Evolutionary conservation across 2,329 filamentous ascomycete species (phyloP).

Genomic region (Kalmusia sp.): DNA sequence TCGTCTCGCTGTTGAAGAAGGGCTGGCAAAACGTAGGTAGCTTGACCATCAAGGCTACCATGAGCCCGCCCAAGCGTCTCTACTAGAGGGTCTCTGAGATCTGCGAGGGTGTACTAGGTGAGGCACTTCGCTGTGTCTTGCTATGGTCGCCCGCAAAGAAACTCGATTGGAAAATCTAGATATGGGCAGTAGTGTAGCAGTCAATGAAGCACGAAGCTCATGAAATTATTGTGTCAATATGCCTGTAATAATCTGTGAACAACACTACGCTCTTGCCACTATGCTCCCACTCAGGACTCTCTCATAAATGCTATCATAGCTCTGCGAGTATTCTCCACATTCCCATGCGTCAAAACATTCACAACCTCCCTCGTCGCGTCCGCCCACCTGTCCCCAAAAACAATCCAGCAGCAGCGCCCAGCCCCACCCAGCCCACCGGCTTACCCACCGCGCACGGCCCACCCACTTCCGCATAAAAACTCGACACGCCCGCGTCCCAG

Average conservation of each 20-base stretch:
- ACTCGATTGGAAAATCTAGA: constrained; percentile 20
- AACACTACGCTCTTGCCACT: no score
- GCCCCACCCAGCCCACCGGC: background rate
- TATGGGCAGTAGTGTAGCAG: constrained; percentile 40
- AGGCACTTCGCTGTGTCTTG: constrained; percentile 20
- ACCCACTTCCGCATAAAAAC: constrained; percentile 27
- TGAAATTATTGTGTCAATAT: background rate
- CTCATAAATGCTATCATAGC: no score
- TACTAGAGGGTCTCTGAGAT: constrained; percentile 70
- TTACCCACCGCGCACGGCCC: constrained; percentile 22
- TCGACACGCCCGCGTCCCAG: constrained; percentile 26
- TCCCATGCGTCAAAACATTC: no score
- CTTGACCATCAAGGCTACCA: constrained; percentile 99
- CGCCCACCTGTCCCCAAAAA: no score
- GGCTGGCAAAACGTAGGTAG: constrained; percentile 99
- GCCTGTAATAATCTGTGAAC: background rate
- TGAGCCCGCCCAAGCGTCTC: constrained; percentile 97
- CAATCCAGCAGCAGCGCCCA: background rate
- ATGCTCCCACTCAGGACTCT: no score
- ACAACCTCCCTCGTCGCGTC: no score
- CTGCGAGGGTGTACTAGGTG: constrained; percentile 21
- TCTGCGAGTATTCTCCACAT: no score
- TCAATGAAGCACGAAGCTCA: constrained; percentile 40
- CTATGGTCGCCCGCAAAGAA: constrained; percentile 28
- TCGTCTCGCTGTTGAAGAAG: constrained; percentile 99